A percentile compares a stretch with the other conserved stretches of the same genome.
Conservation (phyloP, 75 land plant species). For the Adiantum capillusveneris region DNA sequence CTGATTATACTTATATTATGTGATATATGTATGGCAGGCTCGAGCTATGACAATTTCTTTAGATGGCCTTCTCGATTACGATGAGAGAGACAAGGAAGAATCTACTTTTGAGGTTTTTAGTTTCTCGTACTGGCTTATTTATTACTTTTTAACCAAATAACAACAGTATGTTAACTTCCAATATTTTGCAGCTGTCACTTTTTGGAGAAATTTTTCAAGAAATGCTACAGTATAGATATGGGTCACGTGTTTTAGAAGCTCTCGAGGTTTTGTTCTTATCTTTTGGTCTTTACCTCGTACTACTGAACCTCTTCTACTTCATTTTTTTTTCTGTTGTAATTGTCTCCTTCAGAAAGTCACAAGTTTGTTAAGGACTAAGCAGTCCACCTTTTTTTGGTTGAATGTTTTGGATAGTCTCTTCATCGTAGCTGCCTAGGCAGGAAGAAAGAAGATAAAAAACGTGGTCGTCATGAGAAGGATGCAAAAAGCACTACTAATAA, state of each 20-base stretch:
- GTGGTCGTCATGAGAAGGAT: slow-evolving; percentile 32
- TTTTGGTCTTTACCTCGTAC: neutral
- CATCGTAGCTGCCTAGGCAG: neutral
- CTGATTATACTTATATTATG: too few species aligned
- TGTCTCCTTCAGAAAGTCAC: too few species aligned
- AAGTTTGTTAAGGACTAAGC: too few species aligned
- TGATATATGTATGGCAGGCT: too few species aligned
- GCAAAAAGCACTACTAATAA: slow-evolving; percentile 25
- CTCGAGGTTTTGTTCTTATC: slow-evolving; percentile 69
- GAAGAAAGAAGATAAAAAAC: slow-evolving; percentile 48
- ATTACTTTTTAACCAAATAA: too few species aligned
- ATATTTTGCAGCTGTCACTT: slow-evolving; percentile 59
- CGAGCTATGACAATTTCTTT: slow-evolving; percentile 77
- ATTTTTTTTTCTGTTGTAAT: too few species aligned
- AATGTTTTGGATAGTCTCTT: neutral
- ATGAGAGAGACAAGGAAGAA: slow-evolving; percentile 81
- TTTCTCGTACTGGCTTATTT: too few species aligned
- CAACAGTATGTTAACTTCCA: neutral
- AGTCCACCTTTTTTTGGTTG: too few species aligned
- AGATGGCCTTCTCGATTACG: slow-evolving; percentile 87
- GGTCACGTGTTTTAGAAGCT: slow-evolving; percentile 48
- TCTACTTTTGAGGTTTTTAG: slow-evolving; percentile 91
- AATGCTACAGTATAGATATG: slow-evolving; percentile 89
- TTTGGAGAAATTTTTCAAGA: slow-evolving; percentile 85
- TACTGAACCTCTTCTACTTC: too few species aligned